Evolutionary conservation across 192 early-diverging fungal species (phyloP).

Genomic region (Jimgerdemannia lactiflua): DNA sequence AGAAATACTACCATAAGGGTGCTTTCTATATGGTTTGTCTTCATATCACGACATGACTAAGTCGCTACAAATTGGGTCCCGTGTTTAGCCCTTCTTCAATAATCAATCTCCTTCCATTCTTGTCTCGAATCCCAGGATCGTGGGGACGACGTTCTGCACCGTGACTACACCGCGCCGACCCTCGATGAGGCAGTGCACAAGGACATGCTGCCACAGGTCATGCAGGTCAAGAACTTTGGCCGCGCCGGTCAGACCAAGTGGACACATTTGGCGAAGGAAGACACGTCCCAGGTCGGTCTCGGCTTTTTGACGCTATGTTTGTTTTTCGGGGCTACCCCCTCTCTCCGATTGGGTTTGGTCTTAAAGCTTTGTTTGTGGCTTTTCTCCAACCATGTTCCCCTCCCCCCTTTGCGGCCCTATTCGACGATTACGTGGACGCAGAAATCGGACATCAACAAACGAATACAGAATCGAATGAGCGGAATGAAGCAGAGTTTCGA

Average conservation of each 20-base stretch:
- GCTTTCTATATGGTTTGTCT: conserved; percentile 69
- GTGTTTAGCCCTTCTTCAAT: no score
- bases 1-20: conserved; percentile 89
- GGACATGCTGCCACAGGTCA: conserved; percentile 75
- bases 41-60: neutral
- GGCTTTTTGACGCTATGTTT: no score
- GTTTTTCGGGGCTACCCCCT: no score
- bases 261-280: conserved; percentile 81
- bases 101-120: neutral
- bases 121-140: conserved; percentile 30
- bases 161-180: conserved; percentile 73
- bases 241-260: conserved; percentile 82
- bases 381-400: neutral
- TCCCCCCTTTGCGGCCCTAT: neutral
- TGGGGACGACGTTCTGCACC: conserved; percentile 51
- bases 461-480: conserved; percentile 40
- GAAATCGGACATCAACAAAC: conserved; percentile 43
- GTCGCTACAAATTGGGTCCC: no score
- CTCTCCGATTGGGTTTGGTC: no score
- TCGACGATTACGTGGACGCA: neutral
- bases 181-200: conserved; percentile 60
- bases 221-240: conserved; percentile 94
- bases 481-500: conserved; percentile 54
- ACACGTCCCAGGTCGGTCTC: conserved; percentile 54
- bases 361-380: no score